Percentiles rank a stretch among this genome's conserved stretches.
Conservation (phyloP, 1,284 basidiomycete genomes). For the Moniliophthora roreri region DNA sequence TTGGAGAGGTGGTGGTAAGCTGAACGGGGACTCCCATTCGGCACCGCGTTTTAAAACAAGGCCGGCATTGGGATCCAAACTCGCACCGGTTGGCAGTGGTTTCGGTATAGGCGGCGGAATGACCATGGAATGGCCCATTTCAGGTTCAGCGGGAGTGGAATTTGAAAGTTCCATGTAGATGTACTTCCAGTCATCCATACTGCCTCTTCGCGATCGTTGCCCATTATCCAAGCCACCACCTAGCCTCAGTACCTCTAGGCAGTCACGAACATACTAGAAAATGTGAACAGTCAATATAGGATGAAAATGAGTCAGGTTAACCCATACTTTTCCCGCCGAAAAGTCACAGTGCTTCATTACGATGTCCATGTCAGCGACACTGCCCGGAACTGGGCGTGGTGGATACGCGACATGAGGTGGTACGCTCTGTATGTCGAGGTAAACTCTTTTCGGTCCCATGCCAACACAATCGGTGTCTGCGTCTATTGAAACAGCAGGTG, state of each 20-base stretch:
- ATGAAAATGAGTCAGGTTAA: neutral
- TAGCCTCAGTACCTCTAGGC: conserved; percentile 70
- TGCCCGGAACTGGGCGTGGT: conserved; percentile 64
- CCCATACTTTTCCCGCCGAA: conserved; percentile 54
- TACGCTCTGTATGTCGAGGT: conserved; percentile 53
- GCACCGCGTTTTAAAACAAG: conserved; percentile 39
- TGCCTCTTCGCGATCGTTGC: conserved; percentile 55
- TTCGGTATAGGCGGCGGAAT: conserved; percentile 30
- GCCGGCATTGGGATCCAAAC: conserved; percentile 41
- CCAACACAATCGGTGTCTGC: conserved; percentile 45
- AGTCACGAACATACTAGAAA: conserved; percentile 38
- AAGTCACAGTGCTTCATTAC: conserved; percentile 77
- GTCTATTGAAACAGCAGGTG: conserved; percentile 25
- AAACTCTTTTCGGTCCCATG: conserved; percentile 56
- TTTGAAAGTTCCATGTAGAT: conserved; percentile 56
- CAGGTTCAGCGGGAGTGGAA: conserved; percentile 20
- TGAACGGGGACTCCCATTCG: conserved; percentile 36
- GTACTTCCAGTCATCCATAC: conserved; percentile 65
- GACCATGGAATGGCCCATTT: conserved; percentile 16
- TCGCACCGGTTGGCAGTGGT: conserved; percentile 42
- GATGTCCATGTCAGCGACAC: conserved; percentile 71
- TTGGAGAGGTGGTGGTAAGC: conserved; percentile 33
- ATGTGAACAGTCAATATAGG: neutral
- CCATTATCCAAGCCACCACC: conserved; percentile 74
- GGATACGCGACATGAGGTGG: conserved; percentile 56